Base-by-base conservation (phyloP, 108 stramenopile genomes). In the Cylindrotheca fusiformis region DNA sequence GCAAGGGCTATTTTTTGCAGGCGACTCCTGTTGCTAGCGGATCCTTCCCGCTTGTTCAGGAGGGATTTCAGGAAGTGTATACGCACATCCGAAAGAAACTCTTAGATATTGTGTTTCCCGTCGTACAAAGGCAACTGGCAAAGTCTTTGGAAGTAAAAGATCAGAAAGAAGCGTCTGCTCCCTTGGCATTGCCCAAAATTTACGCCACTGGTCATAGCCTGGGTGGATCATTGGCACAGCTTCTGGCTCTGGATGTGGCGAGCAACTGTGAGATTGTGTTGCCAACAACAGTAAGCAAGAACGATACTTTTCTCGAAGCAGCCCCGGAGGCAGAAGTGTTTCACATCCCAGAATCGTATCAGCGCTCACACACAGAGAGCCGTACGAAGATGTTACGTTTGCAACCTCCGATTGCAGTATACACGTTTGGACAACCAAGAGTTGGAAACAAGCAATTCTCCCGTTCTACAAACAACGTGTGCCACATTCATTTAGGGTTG, bases 201-300 rank as follows among this genome's bases (percentile, higher is more conserved):
- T 91, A 88, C 50, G 64, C 84, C 19, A 87, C 85, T 8, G 90
- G 90, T n/a, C 90, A 91, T 58, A 72, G 69, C 10, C 67, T 84
- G 22, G 88, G 88, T n/a, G 88, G 88, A 32, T 73, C 80, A 21
- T 46, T 88, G 6, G 85, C 80, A 0, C 90, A 91, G 55, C 69
- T 91, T 8, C 56, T 91, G 48, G 87, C 87, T 1, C 41, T 91
- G 32, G 90, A 91, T 55, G 63, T 91, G 25, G 83, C 87, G 4
- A 74, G 82, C 45, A 91, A 91, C 53, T 82, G 82, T 69, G 87
- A 84, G 33, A 49, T 87, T 19, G 65, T 83, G 23, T 57, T 91
- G 14, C 64, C 49, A 22, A 58, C 29, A 55, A 55, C 4, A 55
- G 54, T 46, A 45, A 20, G 17, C 33, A 56, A 1, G 56, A 53